Evolutionary conservation across 2,329 filamentous ascomycete genomes (phyloP).

Genomic region (Arthrobotrys entomopaga): DNA sequence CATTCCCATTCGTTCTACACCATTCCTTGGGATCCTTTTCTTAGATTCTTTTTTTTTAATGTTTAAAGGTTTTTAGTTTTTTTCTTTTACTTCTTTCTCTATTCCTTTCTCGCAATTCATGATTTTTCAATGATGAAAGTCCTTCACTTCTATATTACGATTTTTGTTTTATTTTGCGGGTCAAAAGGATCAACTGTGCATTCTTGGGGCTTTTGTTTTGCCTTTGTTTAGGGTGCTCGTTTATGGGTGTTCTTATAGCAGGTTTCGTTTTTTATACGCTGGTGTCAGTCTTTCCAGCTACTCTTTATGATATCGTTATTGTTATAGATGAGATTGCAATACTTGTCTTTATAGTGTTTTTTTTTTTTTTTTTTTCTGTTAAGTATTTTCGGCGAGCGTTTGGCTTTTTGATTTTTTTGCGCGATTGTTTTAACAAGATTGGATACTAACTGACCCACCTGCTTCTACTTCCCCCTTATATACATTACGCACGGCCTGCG

Average conservation of each 20-base stretch:
- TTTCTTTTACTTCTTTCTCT: conserved; percentile 10
- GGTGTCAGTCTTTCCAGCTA: not conserved
- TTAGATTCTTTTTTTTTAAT: conserved; percentile 43
- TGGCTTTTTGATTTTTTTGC: conserved; percentile 17
- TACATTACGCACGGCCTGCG: not conserved
- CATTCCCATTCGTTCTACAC: conserved; percentile 3
- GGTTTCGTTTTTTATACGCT: conserved; percentile 16
- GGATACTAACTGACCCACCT: conserved; percentile 7
- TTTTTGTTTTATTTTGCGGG: conserved; percentile 28
- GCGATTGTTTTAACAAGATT: conserved; percentile 18
- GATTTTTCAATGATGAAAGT: not conserved
- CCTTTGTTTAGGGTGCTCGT: not conserved
- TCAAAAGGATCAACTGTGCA: conserved; percentile 16
- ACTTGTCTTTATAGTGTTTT: conserved; percentile 24
- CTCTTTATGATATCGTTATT: conserved; percentile 6
- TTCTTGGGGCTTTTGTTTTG: conserved; percentile 1
- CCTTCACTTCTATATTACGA: conserved; percentile 18
- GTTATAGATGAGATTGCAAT: conserved; percentile 40
- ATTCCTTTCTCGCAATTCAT: not conserved
- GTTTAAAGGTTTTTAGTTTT: conserved; percentile 49
- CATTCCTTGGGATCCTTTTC: conserved; percentile 26
- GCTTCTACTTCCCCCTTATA: not conserved
- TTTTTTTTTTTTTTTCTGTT: conserved; percentile 8
- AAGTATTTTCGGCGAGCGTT: not conserved
- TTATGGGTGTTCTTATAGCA: conserved; percentile 21